Percentiles rank a stretch among this genome's conserved stretches.
Evolutionary conservation across 306 rosid genomes (phyloP).

Genomic region (Myrica gale): DNA sequence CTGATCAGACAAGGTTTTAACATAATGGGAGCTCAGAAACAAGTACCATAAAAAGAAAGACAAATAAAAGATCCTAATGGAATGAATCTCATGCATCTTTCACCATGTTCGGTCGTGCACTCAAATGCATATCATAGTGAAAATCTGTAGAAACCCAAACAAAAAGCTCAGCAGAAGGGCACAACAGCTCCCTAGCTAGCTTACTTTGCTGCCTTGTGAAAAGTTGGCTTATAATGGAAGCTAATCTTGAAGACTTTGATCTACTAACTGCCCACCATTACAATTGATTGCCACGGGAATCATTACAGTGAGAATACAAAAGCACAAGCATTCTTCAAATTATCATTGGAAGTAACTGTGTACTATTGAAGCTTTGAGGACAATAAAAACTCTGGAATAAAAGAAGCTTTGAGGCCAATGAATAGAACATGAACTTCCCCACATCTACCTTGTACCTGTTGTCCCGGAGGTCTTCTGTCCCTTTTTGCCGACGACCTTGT

Average conservation of each 20-base stretch:
- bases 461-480: too few species aligned
- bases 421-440: too few species aligned
- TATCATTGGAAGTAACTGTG: neutral
- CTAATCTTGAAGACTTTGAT: neutral
- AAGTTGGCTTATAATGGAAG: neutral
- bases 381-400: neutral
- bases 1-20: too few species aligned
- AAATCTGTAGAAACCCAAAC: neutral
- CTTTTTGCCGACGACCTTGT: too few species aligned
- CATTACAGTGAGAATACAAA: neutral
- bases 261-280: neutral
- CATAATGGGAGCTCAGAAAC: too few species aligned
- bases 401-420: neutral
- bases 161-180: neutral
- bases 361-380: neutral
- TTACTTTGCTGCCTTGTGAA: neutral
- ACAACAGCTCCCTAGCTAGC: too few species aligned
- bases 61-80: too few species aligned
- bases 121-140: neutral
- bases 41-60: too few species aligned
- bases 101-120: neutral
- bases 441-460: too few species aligned
- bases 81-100: neutral
- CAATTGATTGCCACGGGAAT: neutral
- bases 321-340: constrained; percentile 1